phyloP scores from a whole-genome alignment of 2,329 filamentous ascomycete genomes.

The Epichloe coenophiala region DNA sequence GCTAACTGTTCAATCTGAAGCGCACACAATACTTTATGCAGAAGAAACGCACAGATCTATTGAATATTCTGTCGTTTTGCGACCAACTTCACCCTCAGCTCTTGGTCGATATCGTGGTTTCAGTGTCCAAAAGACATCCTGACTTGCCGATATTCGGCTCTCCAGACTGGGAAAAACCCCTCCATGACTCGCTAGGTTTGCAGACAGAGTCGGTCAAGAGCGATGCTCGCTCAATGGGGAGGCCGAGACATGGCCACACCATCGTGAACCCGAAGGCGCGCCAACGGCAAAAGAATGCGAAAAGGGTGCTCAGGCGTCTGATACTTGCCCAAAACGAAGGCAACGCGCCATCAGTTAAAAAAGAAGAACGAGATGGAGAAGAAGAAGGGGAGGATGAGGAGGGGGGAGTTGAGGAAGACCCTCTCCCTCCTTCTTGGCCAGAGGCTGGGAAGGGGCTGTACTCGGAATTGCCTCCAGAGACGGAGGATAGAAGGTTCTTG shows the following conservation, averaged over 20 bases:
- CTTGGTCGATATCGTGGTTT: constrained; percentile 27
- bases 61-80: constrained; percentile 27
- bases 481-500: constrained; percentile 22
- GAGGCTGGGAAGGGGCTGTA: constrained; percentile 27
- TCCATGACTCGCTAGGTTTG: constrained; percentile 4
- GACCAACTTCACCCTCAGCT: constrained; percentile 28
- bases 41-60: constrained; percentile 23
- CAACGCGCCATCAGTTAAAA: constrained; percentile 15
- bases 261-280: constrained; percentile 14
- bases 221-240: constrained; percentile 9
- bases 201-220: neutral
- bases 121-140: constrained; percentile 29
- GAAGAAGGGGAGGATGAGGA: neutral
- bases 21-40: constrained; percentile 25
- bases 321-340: constrained; percentile 15
- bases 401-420: constrained; percentile 10
- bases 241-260: constrained; percentile 18
- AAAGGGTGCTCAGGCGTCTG: constrained; percentile 20
- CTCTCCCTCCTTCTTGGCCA: constrained; percentile 27
- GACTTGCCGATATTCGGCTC: constrained; percentile 29
- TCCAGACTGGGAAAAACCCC: constrained; percentile 23
- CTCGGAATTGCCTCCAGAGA: constrained; percentile 23
- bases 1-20: constrained; percentile 10
- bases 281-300: constrained; percentile 18
- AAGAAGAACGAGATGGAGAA: constrained; percentile 12